Percentiles rank a stretch among this genome's conserved stretches.
Evolutionary conservation across 2,329 filamentous ascomycete species (phyloP).

Genomic region (Colletotrichum cereale): DNA sequence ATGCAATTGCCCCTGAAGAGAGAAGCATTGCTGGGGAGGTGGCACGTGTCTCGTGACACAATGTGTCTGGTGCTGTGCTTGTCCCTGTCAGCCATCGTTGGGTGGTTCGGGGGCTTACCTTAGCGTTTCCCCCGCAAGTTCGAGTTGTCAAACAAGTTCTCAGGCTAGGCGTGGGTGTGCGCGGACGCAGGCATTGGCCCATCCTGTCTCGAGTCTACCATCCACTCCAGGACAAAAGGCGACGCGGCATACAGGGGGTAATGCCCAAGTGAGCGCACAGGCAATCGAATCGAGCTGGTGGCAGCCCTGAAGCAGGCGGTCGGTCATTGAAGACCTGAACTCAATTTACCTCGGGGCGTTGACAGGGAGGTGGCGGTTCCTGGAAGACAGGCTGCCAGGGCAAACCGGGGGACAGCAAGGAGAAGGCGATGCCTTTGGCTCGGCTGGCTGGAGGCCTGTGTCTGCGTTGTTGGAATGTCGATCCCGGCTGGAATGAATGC

Average conservation of each 20-base stretch:
- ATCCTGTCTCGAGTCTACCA: conserved; percentile 22
- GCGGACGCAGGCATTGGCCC: conserved; percentile 13
- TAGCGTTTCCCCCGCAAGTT: conserved; percentile 41
- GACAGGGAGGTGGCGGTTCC: neutral
- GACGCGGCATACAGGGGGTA: neutral
- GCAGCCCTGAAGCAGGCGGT: neutral
- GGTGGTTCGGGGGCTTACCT: conserved; percentile 22
- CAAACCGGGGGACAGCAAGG: neutral
- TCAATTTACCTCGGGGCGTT: neutral
- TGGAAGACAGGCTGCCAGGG: neutral
- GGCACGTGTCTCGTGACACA: conserved; percentile 31
- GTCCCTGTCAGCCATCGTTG: conserved; percentile 33
- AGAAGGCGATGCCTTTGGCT: neutral
- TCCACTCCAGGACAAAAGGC: conserved; percentile 9
- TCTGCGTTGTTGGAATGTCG: conserved; percentile 4
- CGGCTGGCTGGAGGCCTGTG: neutral
- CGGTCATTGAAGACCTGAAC: neutral
- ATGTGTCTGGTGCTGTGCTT: conserved; percentile 37
- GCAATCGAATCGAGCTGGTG: neutral
- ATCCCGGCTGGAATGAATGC: conserved; percentile 13
- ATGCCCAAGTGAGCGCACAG: neutral
- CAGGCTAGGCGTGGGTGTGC: conserved; percentile 20
- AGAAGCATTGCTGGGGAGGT: conserved; percentile 1
- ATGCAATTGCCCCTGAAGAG: conserved; percentile 4
- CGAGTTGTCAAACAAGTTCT: conserved; percentile 37